A percentile compares a stretch with the other conserved stretches of the same genome.
These are phyloP conservation scores for Puccinia triticina DNA, from an alignment of 1,284 basidiomycete species.

Conservation along the genomic window DNA sequence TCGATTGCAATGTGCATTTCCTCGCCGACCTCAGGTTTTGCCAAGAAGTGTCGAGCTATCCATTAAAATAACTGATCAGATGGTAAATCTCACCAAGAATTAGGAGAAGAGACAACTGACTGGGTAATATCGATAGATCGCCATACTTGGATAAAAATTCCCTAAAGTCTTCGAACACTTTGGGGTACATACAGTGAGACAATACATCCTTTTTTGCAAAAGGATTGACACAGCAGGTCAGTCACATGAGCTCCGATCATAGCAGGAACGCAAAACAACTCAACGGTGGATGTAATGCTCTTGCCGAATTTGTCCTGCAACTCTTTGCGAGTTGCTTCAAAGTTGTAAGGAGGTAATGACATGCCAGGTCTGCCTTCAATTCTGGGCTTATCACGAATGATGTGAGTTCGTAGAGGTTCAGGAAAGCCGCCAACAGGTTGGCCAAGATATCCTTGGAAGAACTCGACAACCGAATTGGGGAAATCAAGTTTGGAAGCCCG, in stretches of 20 bases:
- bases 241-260: neutral
- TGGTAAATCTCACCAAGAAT: neutral
- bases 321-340: conserved; percentile 93
- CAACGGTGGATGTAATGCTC: conserved; percentile 76
- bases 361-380: conserved; percentile 92
- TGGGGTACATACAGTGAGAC: conserved; percentile 94
- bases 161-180: conserved; percentile 64
- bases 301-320: conserved; percentile 91
- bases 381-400: conserved; percentile 90
- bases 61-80: conserved; percentile 60
- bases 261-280: conserved; percentile 1
- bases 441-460: conserved; percentile 74
- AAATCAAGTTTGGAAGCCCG: conserved; percentile 91
- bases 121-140: conserved; percentile 45
- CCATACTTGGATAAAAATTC: conserved; percentile 38
- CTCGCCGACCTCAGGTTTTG: conserved; percentile 85
- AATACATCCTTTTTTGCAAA: conserved; percentile 71
- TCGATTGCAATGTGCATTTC: conserved; percentile 97
- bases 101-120: neutral
- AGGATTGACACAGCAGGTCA: conserved; percentile 1
- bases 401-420: conserved; percentile 84
- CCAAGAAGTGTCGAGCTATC: conserved; percentile 96
- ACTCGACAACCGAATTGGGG: conserved; percentile 70
- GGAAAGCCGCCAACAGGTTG: conserved; percentile 98
- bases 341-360: conserved; percentile 82